Conservation (phyloP, 2,329 filamentous ascomycete species). For the Neobulgaria alba region DNA sequence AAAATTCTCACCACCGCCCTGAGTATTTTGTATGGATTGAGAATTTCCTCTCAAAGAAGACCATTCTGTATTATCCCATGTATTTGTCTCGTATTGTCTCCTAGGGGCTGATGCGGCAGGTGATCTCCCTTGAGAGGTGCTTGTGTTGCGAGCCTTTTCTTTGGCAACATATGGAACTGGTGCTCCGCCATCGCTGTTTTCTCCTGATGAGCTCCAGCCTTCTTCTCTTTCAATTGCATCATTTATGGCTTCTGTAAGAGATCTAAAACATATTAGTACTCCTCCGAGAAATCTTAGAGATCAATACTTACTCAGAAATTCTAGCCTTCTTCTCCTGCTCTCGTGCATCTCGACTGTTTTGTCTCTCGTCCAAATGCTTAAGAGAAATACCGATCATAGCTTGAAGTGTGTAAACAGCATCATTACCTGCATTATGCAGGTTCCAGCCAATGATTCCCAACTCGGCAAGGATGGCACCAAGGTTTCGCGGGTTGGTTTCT, state of each 20-base stretch:
- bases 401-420: conserved; percentile 71
- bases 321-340: conserved; percentile 13
- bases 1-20: too few species aligned
- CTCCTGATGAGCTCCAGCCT: conserved; percentile 22
- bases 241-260: conserved; percentile 10
- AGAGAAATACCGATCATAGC: conserved; percentile 59
- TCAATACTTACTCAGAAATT: conserved; percentile 10
- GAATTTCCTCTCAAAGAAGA: too few species aligned
- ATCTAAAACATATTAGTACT: conserved; percentile 7
- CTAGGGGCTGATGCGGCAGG: too few species aligned
- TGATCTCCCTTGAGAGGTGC: too few species aligned
- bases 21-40: too few species aligned
- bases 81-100: too few species aligned
- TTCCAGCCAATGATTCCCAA: conserved; percentile 55
- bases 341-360: conserved; percentile 7
- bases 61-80: too few species aligned
- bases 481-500: conserved; percentile 42
- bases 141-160: too few species aligned
- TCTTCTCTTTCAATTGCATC: conserved; percentile 9
- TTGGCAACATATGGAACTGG: conserved; percentile 5
- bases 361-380: conserved; percentile 19
- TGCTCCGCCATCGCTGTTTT: conserved; percentile 20
- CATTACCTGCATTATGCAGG: conserved; percentile 84
- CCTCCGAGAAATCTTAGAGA: not conserved
- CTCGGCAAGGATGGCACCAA: conserved; percentile 53